Conservation (phyloP, 208 protist species). For the Vickermania ingenoplastis region DNA sequence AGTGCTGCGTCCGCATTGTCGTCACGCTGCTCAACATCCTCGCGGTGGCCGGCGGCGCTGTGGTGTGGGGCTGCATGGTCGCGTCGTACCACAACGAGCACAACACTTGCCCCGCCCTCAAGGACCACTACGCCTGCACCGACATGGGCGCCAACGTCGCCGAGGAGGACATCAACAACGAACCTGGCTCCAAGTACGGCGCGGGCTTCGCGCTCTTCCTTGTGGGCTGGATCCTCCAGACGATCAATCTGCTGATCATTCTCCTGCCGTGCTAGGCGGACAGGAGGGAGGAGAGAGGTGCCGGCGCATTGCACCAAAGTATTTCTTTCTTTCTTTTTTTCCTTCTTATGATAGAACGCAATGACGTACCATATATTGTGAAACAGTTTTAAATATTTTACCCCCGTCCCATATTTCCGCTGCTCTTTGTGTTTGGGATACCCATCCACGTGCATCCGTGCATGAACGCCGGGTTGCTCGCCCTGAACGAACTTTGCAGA, state of each 20-base stretch:
- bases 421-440: no score
- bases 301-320: not conserved
- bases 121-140: constrained; percentile 2
- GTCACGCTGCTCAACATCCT: constrained; percentile 2
- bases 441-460: no score
- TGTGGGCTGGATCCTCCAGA: constrained; percentile 10
- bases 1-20: constrained; percentile 4
- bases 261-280: constrained; percentile 6
- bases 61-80: constrained; percentile 13
- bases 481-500: no score
- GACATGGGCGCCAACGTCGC: not conserved
- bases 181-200: constrained; percentile 10
- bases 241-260: constrained; percentile 9
- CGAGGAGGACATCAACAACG: not conserved
- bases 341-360: not conserved
- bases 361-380: no score
- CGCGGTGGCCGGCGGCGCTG: not conserved
- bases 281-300: no score
- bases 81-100: constrained; percentile 4
- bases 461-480: no score
- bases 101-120: not conserved
- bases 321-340: not conserved
- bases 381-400: no score
- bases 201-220: constrained; percentile 11
- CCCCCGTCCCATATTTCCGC: no score